Conservation (phyloP, 31 red algal species). For the Endocladia muricata region DNA sequence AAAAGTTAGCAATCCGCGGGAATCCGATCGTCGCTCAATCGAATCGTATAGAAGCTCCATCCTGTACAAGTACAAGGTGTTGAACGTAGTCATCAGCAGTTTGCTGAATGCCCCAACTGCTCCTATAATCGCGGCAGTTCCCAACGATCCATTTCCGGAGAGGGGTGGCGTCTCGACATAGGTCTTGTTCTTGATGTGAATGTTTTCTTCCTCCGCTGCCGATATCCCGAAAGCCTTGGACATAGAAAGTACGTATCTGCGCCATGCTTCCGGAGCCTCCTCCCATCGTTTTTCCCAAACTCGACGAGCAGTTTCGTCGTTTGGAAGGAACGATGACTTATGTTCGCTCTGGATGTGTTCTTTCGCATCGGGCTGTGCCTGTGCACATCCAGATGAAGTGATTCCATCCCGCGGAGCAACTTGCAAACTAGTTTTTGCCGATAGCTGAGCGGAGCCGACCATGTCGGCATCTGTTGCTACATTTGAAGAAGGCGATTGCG, state of each 20-base stretch:
- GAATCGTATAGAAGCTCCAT: conserved; percentile 61
- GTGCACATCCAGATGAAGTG: no score
- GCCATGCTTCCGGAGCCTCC: conserved; percentile 50
- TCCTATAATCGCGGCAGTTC: conserved; percentile 49
- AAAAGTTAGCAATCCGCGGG: conserved; percentile 74
- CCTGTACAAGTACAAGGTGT: conserved; percentile 58
- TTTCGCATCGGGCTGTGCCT: no score
- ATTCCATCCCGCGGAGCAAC: no score
- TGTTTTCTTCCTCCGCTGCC: conserved; percentile 48
- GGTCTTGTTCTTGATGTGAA: conserved; percentile 35
- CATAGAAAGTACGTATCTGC: conserved; percentile 19
- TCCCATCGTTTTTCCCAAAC: conserved; percentile 60
- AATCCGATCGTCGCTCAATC: conserved; percentile 47
- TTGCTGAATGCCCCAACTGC: conserved; percentile 54
- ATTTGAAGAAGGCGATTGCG: no score
- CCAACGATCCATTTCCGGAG: conserved; percentile 17
- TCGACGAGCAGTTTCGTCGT: not conserved
- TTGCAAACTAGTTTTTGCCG: no score
- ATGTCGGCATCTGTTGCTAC: no score
- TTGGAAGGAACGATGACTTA: no score
- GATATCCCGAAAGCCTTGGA: conserved; percentile 59
- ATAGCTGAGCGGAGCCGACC: no score
- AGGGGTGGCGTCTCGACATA: conserved; percentile 52
- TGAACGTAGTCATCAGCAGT: conserved; percentile 58
- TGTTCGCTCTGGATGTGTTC: no score